Evolutionary conservation across 257 asterid species (phyloP).

Genomic region (Capsicum baccatum): DNA sequence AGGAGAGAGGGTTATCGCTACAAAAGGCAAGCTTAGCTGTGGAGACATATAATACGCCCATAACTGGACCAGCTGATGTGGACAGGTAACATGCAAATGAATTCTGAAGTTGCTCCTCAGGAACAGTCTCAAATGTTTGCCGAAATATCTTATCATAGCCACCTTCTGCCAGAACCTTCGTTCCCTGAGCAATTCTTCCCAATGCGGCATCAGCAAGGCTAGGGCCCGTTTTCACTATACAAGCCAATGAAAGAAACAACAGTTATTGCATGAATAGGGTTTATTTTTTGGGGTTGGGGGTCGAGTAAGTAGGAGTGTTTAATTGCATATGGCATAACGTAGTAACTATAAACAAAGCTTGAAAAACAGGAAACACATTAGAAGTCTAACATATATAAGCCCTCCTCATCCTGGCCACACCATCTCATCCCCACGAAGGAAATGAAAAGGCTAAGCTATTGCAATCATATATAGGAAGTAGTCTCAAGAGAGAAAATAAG

Average conservation of each 20-base stretch:
- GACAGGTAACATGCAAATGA: constrained; percentile 92
- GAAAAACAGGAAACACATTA: constrained; percentile 15
- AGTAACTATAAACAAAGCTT: background rate
- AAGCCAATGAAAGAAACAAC: constrained; percentile 11
- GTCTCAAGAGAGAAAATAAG: background rate
- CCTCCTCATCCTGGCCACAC: background rate
- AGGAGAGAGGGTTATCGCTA: constrained; percentile 89
- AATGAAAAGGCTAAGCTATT: background rate
- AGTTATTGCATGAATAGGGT: background rate
- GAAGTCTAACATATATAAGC: background rate
- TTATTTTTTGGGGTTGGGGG: background rate
- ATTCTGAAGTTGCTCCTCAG: constrained; percentile 83
- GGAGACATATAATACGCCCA: constrained; percentile 88
- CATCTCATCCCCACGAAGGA: background rate
- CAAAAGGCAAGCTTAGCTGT: constrained; percentile 89
- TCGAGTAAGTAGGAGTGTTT: background rate
- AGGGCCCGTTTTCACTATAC: constrained; percentile 93
- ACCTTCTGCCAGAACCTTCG: constrained; percentile 97
- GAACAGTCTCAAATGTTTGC: constrained; percentile 90
- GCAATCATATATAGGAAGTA: background rate
- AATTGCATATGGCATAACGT: background rate
- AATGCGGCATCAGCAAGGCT: constrained; percentile 95
- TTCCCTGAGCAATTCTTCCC: constrained; percentile 97
- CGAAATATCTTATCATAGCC: constrained; percentile 94
- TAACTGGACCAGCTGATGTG: constrained; percentile 98